These are phyloP conservation scores for Populus davidiana DNA, from an alignment of 345 rosid species.

Conservation along the genomic window DNA sequence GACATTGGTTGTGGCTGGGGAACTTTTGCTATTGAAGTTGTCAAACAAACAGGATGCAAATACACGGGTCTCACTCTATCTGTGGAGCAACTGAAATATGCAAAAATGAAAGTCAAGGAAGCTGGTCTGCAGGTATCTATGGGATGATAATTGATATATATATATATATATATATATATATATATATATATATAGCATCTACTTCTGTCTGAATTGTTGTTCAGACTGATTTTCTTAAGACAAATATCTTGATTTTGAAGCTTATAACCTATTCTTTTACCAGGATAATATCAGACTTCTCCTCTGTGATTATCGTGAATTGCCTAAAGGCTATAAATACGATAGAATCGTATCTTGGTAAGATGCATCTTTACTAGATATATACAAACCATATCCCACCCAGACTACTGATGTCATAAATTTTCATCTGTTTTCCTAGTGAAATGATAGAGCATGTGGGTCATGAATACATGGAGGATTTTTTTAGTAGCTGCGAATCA, in stretches of 20 bases:
- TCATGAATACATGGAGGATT: conserved; percentile 85
- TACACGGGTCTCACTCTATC: conserved; percentile 85
- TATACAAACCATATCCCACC: too few relatives aligned
- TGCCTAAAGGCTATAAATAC: conserved; percentile 50
- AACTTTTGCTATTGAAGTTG: conserved; percentile 77
- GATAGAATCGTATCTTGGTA: conserved; percentile 89
- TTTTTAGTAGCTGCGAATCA: conserved; percentile 71
- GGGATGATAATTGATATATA: background rate
- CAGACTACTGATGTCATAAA: background rate
- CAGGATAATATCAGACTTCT: conserved; percentile 62
- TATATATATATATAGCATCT: background rate
- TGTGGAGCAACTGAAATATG: conserved; percentile 66
- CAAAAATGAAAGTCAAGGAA: conserved; percentile 69
- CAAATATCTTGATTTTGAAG: background rate
- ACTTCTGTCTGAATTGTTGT: background rate
- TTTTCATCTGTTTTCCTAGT: conserved; percentile 29
- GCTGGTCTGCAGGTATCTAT: conserved; percentile 76
- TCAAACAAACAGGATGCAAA: conserved; percentile 77
- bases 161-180: too few relatives aligned
- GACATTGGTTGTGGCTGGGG: conserved; percentile 99
- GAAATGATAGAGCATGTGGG: conserved; percentile 96
- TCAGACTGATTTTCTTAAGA: background rate
- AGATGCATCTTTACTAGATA: conserved; percentile 4
- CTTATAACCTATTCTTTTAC: background rate
- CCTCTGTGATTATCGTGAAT: conserved; percentile 76